Conservation (phyloP, 148 eudicot species). For the Silene latifolia region DNA sequence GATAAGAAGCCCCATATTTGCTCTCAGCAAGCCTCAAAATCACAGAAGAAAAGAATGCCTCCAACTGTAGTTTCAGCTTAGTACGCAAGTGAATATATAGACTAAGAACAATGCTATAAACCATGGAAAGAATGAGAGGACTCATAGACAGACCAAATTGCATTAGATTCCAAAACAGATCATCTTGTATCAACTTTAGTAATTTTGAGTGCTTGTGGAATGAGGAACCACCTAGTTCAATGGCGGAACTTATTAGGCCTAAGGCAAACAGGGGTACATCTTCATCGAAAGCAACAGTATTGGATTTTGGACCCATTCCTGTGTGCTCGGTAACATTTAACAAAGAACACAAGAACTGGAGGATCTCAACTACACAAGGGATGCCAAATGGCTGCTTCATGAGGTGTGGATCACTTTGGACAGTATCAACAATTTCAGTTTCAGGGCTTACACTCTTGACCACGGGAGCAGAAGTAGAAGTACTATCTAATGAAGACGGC, state of each 20-base stretch:
- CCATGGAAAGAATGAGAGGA: slow-evolving; percentile 85
- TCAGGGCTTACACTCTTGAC: slow-evolving; percentile 10
- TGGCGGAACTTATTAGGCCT: slow-evolving; percentile 81
- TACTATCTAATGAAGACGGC: background rate
- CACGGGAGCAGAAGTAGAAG: slow-evolving; percentile 8
- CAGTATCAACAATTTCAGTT: slow-evolving; percentile 29
- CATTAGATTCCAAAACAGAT: slow-evolving; percentile 73
- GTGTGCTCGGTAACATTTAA: slow-evolving; percentile 60
- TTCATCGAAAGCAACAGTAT: slow-evolving; percentile 78
- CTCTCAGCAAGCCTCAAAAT: slow-evolving; percentile 76
- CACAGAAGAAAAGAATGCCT: slow-evolving; percentile 85
- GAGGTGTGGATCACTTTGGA: slow-evolving; percentile 35
- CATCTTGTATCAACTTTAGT: slow-evolving; percentile 71
- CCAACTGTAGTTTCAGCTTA: slow-evolving; percentile 73
- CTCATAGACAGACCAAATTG: slow-evolving; percentile 85
- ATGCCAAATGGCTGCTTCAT: slow-evolving; percentile 78
- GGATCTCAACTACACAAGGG: slow-evolving; percentile 88
- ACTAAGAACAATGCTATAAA: slow-evolving; percentile 87
- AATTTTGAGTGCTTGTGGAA: slow-evolving; percentile 64
- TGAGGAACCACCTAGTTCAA: slow-evolving; percentile 76
- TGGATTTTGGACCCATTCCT: slow-evolving; percentile 59
- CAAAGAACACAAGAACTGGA: slow-evolving; percentile 77
- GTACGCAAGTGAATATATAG: slow-evolving; percentile 68
- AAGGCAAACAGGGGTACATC: slow-evolving; percentile 89
- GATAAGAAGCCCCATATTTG: slow-evolving; percentile 81